phyloP scores from a whole-genome alignment of 805 yeast genomes.

The Debaryomyces maramus region DNA sequence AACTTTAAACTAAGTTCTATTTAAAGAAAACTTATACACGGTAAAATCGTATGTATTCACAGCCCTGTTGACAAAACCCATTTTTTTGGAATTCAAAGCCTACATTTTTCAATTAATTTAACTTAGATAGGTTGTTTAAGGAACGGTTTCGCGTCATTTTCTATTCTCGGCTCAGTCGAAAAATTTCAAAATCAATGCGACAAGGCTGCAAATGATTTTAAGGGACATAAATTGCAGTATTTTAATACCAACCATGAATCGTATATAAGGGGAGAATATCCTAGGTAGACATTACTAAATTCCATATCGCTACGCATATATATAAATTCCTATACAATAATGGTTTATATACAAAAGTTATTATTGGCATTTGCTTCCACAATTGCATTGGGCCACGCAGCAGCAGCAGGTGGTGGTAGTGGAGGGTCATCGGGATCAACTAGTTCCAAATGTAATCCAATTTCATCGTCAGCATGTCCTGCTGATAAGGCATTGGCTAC shows the following conservation, averaged over 20 bases:
- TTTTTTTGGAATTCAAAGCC: neutral
- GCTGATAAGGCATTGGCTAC: constrained; percentile 63
- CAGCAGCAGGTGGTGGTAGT: too few species aligned
- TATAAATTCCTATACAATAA: too few species aligned
- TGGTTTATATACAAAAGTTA: neutral
- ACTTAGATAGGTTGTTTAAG: neutral
- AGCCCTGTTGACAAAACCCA: neutral
- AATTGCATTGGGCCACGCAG: neutral
- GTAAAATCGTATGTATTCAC: neutral
- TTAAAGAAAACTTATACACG: neutral
- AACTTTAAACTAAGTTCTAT: too few species aligned
- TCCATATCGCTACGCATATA: too few species aligned
- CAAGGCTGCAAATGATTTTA: constrained; percentile 1
- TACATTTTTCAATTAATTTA: neutral
- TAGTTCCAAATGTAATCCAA: constrained; percentile 24
- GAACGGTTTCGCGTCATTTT: constrained; percentile 1
- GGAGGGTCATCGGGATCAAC: too few species aligned
- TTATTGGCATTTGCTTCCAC: neutral
- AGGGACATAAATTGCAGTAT: too few species aligned
- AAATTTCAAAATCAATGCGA: neutral
- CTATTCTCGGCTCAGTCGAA: neutral
- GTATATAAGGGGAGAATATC: neutral
- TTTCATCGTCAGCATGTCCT: constrained; percentile 21
- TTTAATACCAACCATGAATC: neutral
- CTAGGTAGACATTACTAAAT: too few species aligned